Evolutionary conservation across 768 basidiomycete genomes (phyloP), one percentile per base, ranked within the genome.

Genomic region (Podaxis sp.): DNA sequence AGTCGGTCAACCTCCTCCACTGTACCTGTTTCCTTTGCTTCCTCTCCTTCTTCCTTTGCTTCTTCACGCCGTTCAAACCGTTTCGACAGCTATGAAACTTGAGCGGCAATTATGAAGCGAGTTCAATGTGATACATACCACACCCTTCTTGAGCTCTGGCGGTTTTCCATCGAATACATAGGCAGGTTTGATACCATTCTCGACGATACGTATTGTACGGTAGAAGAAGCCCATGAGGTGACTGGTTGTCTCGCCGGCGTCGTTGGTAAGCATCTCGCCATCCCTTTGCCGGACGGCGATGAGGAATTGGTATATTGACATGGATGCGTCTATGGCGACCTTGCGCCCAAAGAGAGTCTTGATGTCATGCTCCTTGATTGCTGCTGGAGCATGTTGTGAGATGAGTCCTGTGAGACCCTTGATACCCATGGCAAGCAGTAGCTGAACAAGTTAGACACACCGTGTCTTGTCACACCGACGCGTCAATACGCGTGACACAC

Each of bases 171-270:
- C 97, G 65, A 99, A 99, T 36, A 99, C 93, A 73, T 98, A 98
- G 36, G 90, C 90, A 0, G 96, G 95, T 69, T 99, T 99, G 71
- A 99, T 94, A 3, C 97, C 97, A 65, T 98, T 96, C 75, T 99
- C 97, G 16, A 95, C 95, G 72, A 99, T 98, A 23, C 97, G 84
- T 61, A 99, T 92, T 0, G 97, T 99, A 40, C 95, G 84, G 69
- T 98, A 98, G 77, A 99, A 99, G 73, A 98, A 90, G 0, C 97
- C 97, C 95, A 98, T 98, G 10, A 99, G 79, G 75, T 99, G 96
- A 76, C 94, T 95, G 1, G 97, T 99, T 3, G 94, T 97, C 71
- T 99, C 97, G 16, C 97, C 97, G 0, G 89, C 87, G n/a, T 98
- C 96, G 70, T 98, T 98, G 67, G 90, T 96, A 65, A 99, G 83